Percentiles rank a stretch among this genome's conserved stretches.
phyloP scores from a whole-genome alignment of 371 early-diverging fungal genomes.

The Lichtheimia ornata region DNA sequence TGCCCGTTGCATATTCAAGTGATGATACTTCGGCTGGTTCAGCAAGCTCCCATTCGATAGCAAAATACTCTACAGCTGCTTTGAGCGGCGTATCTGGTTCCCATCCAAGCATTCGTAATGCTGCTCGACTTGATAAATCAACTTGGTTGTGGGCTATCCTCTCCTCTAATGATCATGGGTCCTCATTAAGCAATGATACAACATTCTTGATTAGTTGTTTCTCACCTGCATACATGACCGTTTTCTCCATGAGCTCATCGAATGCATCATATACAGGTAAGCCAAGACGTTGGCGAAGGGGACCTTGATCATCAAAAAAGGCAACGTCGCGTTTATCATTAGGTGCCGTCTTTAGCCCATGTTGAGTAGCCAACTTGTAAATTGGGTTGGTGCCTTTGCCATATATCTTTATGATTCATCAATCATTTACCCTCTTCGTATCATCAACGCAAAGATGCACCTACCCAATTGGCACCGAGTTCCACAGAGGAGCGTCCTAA shows the following conservation, averaged over 20 bases:
- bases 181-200: not conserved
- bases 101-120: conserved; percentile 39
- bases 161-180: conserved; percentile 14
- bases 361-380: conserved; percentile 28
- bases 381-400: conserved; percentile 51
- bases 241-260: conserved; percentile 23
- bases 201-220: not conserved
- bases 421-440: not conserved
- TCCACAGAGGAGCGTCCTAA: conserved; percentile 39
- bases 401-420: conserved; percentile 30
- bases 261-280: conserved; percentile 17
- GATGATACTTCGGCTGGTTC: conserved; percentile 49
- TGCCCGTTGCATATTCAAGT: conserved; percentile 45
- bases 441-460: not conserved
- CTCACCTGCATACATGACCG: conserved; percentile 38
- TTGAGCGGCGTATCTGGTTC: conserved; percentile 36
- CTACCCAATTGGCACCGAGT: conserved; percentile 54
- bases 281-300: conserved; percentile 17
- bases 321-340: conserved; percentile 41
- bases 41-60: conserved; percentile 49
- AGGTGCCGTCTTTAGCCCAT: conserved; percentile 37
- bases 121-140: conserved; percentile 43
- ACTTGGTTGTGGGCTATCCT: conserved; percentile 33
- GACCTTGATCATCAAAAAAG: conserved; percentile 37
- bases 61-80: conserved; percentile 48